Conservation (phyloP, 257 asterid species). For the Salvia hispanica region DNA sequence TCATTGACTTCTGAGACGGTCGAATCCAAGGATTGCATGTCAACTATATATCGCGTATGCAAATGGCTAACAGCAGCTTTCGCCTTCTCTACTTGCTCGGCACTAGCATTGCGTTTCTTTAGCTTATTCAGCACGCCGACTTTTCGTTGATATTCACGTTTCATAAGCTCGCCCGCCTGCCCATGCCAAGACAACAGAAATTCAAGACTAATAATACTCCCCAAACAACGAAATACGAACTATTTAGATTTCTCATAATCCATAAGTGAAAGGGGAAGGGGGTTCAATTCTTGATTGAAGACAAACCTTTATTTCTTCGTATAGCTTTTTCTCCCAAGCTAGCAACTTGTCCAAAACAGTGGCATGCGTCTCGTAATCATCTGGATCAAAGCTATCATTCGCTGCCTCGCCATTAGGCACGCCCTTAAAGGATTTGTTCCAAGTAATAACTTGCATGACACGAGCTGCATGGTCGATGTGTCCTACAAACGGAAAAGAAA, state of each 20-base stretch:
- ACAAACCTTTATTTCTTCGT: constrained; percentile 92
- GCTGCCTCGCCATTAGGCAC: constrained; percentile 58
- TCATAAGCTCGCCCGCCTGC: constrained; percentile 89
- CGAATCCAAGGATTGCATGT: constrained; percentile 96
- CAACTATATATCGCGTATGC: constrained; percentile 93
- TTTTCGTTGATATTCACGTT: constrained; percentile 85
- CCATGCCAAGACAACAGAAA: constrained; percentile 27
- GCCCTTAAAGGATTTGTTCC: constrained; percentile 92
- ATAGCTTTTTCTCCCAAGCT: constrained; percentile 98
- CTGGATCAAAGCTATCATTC: constrained; percentile 56
- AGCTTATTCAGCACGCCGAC: constrained; percentile 70
- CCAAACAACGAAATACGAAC: neutral
- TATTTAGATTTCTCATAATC: neutral
- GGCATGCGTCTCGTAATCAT: constrained; percentile 88
- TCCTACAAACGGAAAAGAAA: constrained; percentile 56
- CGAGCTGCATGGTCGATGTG: constrained; percentile 94
- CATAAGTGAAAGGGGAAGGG: neutral
- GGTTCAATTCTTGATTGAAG: too few species aligned
- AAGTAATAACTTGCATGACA: constrained; percentile 95
- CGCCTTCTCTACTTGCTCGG: constrained; percentile 86
- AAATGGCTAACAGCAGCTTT: constrained; percentile 96
- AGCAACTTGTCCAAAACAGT: constrained; percentile 90
- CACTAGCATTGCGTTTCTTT: constrained; percentile 71
- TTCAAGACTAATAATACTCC: neutral
- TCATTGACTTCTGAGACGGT: constrained; percentile 89